A percentile compares a stretch with the other conserved stretches of the same genome.
phyloP scores from a whole-genome alignment of 164 flowering plant species.

The Echeveria elegans region DNA sequence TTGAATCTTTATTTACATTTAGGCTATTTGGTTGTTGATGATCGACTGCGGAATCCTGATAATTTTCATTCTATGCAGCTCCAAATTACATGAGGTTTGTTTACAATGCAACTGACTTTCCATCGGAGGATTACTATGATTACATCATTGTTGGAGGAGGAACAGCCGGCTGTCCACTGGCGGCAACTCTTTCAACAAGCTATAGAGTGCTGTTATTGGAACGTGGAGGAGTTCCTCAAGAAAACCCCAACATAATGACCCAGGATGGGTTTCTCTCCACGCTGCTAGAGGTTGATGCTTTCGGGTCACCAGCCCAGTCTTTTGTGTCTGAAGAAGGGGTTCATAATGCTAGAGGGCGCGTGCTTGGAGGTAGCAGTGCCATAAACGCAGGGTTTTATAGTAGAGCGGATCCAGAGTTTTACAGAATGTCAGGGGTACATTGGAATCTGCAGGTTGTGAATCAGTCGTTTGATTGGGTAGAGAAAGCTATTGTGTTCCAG shows the following conservation, averaged over 20 bases:
- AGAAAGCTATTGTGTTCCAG: conserved; percentile 42
- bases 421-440: conserved; percentile 21
- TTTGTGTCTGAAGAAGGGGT: conserved; percentile 86
- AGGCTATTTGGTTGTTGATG: conserved; percentile 7
- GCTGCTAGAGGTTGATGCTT: conserved; percentile 26
- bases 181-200: conserved; percentile 58
- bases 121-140: conserved; percentile 60
- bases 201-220: conserved; percentile 59
- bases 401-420: conserved; percentile 53
- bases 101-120: conserved; percentile 58
- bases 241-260: conserved; percentile 31
- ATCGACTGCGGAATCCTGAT: conserved; percentile 5
- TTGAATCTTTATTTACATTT: background rate
- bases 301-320: conserved; percentile 59
- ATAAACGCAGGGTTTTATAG: conserved; percentile 90
- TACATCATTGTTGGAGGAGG: conserved; percentile 91
- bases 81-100: conserved; percentile 36
- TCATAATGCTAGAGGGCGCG: conserved; percentile 67
- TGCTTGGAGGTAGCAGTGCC: conserved; percentile 86
- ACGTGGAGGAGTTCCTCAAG: conserved; percentile 51
- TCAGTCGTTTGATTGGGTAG: conserved; percentile 75
- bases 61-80: conserved; percentile 26
- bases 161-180: conserved; percentile 87
- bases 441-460: conserved; percentile 61
- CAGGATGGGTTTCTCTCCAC: conserved; percentile 65